Evolutionary conservation across 1,139 yeast genomes (phyloP).

Genomic region (Meyerozyma guilliermondii): DNA sequence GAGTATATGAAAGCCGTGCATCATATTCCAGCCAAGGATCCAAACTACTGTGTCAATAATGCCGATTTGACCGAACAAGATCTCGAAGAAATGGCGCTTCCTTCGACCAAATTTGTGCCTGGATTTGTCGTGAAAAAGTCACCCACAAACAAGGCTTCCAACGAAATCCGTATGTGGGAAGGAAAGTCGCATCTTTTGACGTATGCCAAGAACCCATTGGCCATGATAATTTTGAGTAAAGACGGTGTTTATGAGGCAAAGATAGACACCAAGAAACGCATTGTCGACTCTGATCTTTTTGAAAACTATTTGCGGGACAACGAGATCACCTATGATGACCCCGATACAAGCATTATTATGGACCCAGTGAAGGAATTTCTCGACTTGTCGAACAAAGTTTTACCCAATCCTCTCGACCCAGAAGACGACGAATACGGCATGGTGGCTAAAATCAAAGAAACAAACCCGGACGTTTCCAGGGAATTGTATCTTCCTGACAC

Average conservation of each 20-base stretch:
- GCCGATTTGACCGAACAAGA: constrained; percentile 21
- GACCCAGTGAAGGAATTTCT: constrained; percentile 19
- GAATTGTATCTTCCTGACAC: constrained; percentile 10
- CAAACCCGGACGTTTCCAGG: constrained; percentile 9
- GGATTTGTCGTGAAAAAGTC: constrained; percentile 19
- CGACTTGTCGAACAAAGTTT: constrained; percentile 11
- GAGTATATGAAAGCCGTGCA: constrained; percentile 19
- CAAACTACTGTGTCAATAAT: constrained; percentile 21
- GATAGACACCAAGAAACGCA: constrained; percentile 16
- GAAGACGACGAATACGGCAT: constrained; percentile 19
- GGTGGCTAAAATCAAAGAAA: constrained; percentile 16
- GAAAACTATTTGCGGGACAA: constrained; percentile 15
- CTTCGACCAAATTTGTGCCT: constrained; percentile 20
- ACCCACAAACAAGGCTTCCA: constrained; percentile 23
- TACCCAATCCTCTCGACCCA: constrained; percentile 13
- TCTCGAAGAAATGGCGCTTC: constrained; percentile 21
- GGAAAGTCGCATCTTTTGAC: constrained; percentile 25
- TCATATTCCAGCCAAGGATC: constrained; percentile 17
- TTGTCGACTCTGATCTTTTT: constrained; percentile 24
- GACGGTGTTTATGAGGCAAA: constrained; percentile 28
- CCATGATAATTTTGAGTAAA: constrained; percentile 20
- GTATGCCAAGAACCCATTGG: constrained; percentile 20
- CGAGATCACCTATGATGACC: constrained; percentile 13
- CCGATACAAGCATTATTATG: constrained; percentile 10
- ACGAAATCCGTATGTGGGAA: constrained; percentile 24